Conservation (phyloP, 371 early-diverging fungal species). For the Syncephalastrum monosporum region DNA sequence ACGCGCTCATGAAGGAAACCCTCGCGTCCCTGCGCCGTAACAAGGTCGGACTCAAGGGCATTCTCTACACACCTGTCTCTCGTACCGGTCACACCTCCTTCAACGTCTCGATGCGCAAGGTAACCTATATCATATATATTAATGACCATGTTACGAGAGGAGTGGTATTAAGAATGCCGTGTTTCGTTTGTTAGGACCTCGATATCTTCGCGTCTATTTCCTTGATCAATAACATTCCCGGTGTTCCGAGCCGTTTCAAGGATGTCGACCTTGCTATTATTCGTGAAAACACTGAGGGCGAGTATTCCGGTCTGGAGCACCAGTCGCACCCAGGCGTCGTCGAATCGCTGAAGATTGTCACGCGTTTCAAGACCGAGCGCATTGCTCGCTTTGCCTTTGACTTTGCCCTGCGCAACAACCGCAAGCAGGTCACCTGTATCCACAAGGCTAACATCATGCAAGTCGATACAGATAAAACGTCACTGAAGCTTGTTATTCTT, state of each 20-base stretch:
- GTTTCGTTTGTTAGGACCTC: slow-evolving; percentile 51
- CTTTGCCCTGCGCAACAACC: slow-evolving; percentile 92
- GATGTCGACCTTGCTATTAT: slow-evolving; percentile 95
- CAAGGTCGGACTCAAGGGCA: slow-evolving; percentile 97
- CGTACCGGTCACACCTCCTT: slow-evolving; percentile 83
- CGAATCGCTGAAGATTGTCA: slow-evolving; percentile 95
- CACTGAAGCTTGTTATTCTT: not conserved
- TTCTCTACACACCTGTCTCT: slow-evolving; percentile 89
- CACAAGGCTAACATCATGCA: slow-evolving; percentile 99
- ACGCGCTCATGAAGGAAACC: slow-evolving; percentile 78
- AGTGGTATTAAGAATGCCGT: not conserved
- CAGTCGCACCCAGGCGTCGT: slow-evolving; percentile 97
- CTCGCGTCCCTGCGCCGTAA: slow-evolving; percentile 89
- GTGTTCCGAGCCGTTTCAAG: slow-evolving; percentile 80
- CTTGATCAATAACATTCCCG: slow-evolving; percentile 81
- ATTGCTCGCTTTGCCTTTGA: slow-evolving; percentile 98
- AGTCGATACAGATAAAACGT: slow-evolving; percentile 6
- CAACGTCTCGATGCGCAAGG: slow-evolving; percentile 92
- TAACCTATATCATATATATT: too few species aligned
- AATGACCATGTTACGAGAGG: too few species aligned
- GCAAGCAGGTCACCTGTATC: slow-evolving; percentile 96
- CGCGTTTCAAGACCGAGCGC: slow-evolving; percentile 92
- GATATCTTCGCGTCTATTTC: slow-evolving; percentile 95
- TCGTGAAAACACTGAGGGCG: slow-evolving; percentile 99
- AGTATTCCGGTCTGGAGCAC: slow-evolving; percentile 98